These are phyloP conservation scores for Hansenula sp. DNA, from an alignment of 1,139 yeast genomes.

Conservation along the genomic window DNA sequence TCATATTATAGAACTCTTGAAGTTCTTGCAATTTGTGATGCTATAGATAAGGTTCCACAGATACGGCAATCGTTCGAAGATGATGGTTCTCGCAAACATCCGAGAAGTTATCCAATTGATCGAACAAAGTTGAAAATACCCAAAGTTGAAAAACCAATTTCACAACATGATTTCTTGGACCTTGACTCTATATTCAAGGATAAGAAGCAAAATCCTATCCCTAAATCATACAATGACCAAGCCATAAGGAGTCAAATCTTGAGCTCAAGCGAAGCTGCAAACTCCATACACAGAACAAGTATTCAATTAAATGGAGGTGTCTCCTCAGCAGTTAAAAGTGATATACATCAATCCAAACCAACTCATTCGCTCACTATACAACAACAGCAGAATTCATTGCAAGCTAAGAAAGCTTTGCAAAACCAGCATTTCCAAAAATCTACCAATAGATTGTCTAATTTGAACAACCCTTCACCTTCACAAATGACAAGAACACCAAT, in stretches of 20 bases:
- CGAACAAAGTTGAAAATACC: not conserved
- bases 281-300: not conserved
- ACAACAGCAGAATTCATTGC: not conserved
- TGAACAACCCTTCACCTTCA: not conserved
- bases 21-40: not conserved
- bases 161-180: not conserved
- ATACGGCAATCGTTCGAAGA: not conserved
- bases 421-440: slow-evolving; percentile 1
- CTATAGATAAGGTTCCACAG: not conserved
- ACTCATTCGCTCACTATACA: not conserved
- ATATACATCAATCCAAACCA: not conserved
- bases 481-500: not conserved
- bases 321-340: not conserved
- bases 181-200: not conserved
- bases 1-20: not conserved
- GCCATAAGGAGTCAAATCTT: not conserved
- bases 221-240: not conserved
- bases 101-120: not conserved
- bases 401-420: not conserved
- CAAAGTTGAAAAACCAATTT: not conserved
- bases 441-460: not conserved
- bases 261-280: slow-evolving; percentile 1
- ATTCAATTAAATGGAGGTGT: not conserved
- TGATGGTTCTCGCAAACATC: not conserved
- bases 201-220: not conserved